Conservation (phyloP, 768 basidiomycete genomes). For the Glaciozyma martinii region DNA sequence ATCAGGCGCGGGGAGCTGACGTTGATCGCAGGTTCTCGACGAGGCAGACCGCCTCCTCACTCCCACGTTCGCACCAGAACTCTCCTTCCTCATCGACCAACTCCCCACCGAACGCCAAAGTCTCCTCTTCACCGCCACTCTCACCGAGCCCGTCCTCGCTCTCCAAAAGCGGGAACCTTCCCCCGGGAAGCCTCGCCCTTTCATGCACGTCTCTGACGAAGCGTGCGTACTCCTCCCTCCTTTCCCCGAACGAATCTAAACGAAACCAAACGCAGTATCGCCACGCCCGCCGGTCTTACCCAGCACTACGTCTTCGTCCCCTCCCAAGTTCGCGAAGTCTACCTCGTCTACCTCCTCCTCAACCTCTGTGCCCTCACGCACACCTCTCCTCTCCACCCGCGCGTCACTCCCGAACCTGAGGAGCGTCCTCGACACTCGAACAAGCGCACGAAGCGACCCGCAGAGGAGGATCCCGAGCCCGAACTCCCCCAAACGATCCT, state of each 20-base stretch:
- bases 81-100: conserved; percentile 63
- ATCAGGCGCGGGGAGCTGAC: not conserved
- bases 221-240: conserved; percentile 47
- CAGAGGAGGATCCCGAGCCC: conserved; percentile 45
- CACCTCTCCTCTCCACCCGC: conserved; percentile 65
- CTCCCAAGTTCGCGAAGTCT: conserved; percentile 84
- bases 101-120: conserved; percentile 87
- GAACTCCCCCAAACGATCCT: conserved; percentile 94
- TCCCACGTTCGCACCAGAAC: conserved; percentile 75
- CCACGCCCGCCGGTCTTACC: conserved; percentile 78
- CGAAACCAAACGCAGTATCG: conserved; percentile 49
- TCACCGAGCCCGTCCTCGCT: conserved; percentile 74
- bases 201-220: conserved; percentile 69
- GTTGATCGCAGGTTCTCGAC: conserved; percentile 63
- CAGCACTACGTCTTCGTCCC: conserved; percentile 88
- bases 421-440: not conserved
- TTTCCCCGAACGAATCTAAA: conserved; percentile 1
- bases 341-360: conserved; percentile 80
- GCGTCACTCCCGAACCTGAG: conserved; percentile 35
- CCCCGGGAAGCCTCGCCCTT: conserved; percentile 75
- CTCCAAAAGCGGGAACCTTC: conserved; percentile 63
- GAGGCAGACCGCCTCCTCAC: conserved; percentile 92
- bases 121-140: conserved; percentile 90
- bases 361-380: conserved; percentile 46
- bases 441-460: conserved; percentile 40